Base-by-base conservation (phyloP, 768 basidiomycete species). In the Collybiopsis confluens region DNA sequence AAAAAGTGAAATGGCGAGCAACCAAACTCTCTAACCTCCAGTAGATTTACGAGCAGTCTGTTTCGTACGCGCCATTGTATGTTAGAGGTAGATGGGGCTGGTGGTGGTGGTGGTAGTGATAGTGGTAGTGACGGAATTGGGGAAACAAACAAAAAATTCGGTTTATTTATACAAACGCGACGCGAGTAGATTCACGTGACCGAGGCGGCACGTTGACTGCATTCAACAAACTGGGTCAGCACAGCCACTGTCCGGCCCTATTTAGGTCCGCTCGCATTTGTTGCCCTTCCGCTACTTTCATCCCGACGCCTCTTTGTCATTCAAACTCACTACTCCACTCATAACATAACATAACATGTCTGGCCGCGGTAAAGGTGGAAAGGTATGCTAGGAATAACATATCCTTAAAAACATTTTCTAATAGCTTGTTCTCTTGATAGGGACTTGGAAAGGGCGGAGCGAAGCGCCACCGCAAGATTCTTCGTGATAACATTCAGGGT, bases 381-480 rank as follows among this genome's bases (percentile, higher is more conserved):
- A 89, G 77, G 79, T 76, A 52, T n/a, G n/a, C n/a, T n/a, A 23
- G 52, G 46, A 2, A 10, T 9, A 47, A 20, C 7, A 41, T 40
- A 30, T 24, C 37, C 10, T 2, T 7, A 10, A 21, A 11, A 3
- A 30, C 2, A 40, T 35, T 27, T 48, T 41, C 27, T 40, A 21
- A 40, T 36, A 37, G 8, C 13, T 38, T 11, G 45, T 33, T 27
- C 28, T 13, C 16, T 38, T 30, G 58, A 23, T 59, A 79, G 79
- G 88, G 88, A 67, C 84, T 91, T 68, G 89, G 89, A 68, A 91
- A 90, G 79, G 87, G 88, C 55, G 88, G 88, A 61, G 85, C 85
- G 45, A 88, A 87, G 74, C 82, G 88, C 68, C 88, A 90, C 73
- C 82, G 88, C 63, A 91, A 90, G 74, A 88, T 91, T 68, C 76